Base-by-base conservation (phyloP, 768 basidiomycete species). In the Pleurotus eryngii region DNA sequence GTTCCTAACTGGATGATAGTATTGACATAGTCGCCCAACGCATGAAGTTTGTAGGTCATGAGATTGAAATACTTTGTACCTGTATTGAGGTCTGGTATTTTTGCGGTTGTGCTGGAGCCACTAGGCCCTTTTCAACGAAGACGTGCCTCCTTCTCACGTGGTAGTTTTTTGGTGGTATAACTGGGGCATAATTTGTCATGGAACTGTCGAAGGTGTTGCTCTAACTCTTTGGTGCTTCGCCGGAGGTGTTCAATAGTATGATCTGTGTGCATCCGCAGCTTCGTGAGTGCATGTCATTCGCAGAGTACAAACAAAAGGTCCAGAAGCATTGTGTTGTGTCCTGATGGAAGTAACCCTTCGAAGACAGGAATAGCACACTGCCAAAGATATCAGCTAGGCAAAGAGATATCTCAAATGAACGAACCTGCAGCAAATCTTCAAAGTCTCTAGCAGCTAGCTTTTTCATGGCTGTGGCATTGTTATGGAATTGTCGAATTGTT, bases 381-480 rank as follows among this genome's bases (percentile, higher is more conserved):
- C 14, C 27, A 42, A 26, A 22, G 43, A 3, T 11, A 9, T 17
- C 11, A 57, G 11, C 5, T 30, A 26, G 24, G 53, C 37, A 24
- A 40, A 11, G 39, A 22, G 39, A 51, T 9, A 15, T 27, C 27
- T 27, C 27, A 27, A 27, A 27, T 5, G 7, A 5, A 27, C 7
- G 3, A 27, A 72, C 79, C 67, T 78, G 76, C 0, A 79, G 61
- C 1, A 78, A 57, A 40, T 80, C 76, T 51, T 79, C 75, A 46
- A 71, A 79, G 45, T 79, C 72, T 0, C 70, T 61, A 0, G 67
- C 78, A 3, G 71, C 70, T 3, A 71, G 54, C 18, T 73, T 67
- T 39, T 69, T 70, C 67, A 76, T 68, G 11, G 68, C 69, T 0
- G 72, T 68, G 0, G 71, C 66, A 57, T 76, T 74, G 0, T 37